These are phyloP conservation scores for Heritiera littoralis DNA, from an alignment of 345 rosid genomes.

Conservation along the genomic window DNA sequence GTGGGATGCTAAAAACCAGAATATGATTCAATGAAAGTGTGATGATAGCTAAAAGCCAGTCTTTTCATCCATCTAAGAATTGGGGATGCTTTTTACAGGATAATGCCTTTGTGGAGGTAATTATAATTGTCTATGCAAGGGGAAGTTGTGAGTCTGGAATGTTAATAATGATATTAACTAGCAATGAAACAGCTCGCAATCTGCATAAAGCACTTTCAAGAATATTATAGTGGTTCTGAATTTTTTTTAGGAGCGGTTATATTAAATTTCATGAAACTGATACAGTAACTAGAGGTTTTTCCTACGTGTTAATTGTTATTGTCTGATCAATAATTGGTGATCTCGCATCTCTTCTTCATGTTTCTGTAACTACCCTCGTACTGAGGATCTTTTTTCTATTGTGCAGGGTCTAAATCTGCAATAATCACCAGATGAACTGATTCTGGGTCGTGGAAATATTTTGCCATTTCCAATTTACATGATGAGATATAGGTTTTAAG, in stretches of 20 bases:
- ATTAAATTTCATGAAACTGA: background rate
- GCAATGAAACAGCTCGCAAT: background rate
- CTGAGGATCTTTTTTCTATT: slow-evolving; percentile 5
- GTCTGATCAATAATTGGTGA: background rate
- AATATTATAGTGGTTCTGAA: no score
- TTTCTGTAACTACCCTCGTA: background rate
- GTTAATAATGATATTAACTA: background rate
- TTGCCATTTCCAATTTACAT: background rate
- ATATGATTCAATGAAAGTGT: background rate
- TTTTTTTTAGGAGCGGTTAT: background rate
- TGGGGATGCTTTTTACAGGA: background rate
- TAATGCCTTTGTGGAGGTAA: background rate
- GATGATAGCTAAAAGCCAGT: background rate
- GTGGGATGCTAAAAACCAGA: background rate
- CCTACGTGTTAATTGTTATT: background rate
- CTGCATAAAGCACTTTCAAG: background rate
- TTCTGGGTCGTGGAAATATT: background rate
- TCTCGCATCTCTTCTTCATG: background rate
- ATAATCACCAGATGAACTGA: slow-evolving; percentile 12
- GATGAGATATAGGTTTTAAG: background rate
- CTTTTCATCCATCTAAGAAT: background rate
- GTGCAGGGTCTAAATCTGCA: slow-evolving; percentile 21
- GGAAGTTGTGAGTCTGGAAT: background rate
- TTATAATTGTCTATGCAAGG: background rate
- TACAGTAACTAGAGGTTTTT: background rate